Base-by-base conservation (phyloP, 352 stramenopile species). In the Pilasporangium apinafurcum region DNA sequence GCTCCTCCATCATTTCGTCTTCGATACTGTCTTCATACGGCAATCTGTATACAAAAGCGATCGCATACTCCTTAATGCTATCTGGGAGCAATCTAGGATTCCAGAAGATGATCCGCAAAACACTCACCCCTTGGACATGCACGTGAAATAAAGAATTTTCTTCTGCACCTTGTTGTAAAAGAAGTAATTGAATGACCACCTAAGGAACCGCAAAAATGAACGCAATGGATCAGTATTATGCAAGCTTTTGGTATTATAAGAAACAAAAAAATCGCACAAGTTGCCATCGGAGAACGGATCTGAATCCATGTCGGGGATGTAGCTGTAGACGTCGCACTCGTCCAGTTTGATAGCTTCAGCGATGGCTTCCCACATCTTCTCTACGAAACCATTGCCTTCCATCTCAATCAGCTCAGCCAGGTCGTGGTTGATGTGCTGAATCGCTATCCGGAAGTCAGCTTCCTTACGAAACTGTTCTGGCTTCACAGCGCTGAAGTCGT, bases 371-470 rank as follows among this genome's bases (percentile, higher is more conserved):
- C 97, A 95, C 53, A 99, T 83, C 48, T 97, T 97, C 67, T 99
- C 97, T 30, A 99, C 85, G 63, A 99, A 99, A 9, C 98, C 91
- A 38, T 93, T 96, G 27, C 80, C 92, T 70, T 99, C 97, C 48
- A 98, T 96, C 56, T 99, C 97, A 34, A 98, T 52, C 20, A 92
- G 63, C 50, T 96, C 86, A 6, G 75, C 76, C 46, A 95, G 62
- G 56, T 95, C 63, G 46, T 87, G 78, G 67, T 96, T 95, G 49
- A 96, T 85, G 36, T 68, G 64, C 41, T 96, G 87, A 36, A 95
- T 58, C 2, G 91, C 82, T 68, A 87, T 76, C 47, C 80, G 75
- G 51, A 91, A 88, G 65, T 92, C 78, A 34, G 56, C 50, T 44
- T 96, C 78, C 47, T 94, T 95, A 33, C 68, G 67, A 50, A 97